Base-by-base conservation (phyloP, 2,329 filamentous ascomycete species). In the Nemania sp. region DNA sequence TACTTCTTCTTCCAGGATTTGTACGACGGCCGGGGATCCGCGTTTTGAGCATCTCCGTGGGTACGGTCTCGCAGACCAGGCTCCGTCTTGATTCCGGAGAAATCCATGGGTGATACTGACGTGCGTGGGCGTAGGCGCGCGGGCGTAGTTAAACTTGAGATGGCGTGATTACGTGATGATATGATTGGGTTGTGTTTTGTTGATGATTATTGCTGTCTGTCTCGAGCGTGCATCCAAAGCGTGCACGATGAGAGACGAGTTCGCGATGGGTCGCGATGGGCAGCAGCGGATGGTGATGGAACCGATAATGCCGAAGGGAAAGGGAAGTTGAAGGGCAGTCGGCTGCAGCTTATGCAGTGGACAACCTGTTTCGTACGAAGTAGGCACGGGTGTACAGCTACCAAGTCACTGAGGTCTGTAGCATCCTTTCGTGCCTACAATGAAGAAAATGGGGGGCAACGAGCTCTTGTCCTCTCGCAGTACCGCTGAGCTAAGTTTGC, bases 1-100 rank as follows among this genome's bases (percentile, higher is more conserved):
- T 96, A 99, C 81, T 99, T 99, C 79, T 97, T 96, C 84, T 91
- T 92, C 82, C 83, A 89, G 46, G 86, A 89, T 72, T 86, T 88
- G 75, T 88, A 86, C 3, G 79, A 83, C 70, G 77, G 80, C 75
- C 79, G 83, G 57, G 74, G 71, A 68, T 81, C 79, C 59, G 68
- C 71, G 71, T 73, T 74, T 35, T 69, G 69, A 20, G 67, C 64
- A 55, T 76, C 74, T 9, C 71, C 73, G 40, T 70, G 70, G 29
- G 73, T 68, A 47, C 72, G 69, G 46, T 80, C 79, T 52, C 67
- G 66, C 11, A 66, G 52, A 51, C 69, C 69, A 20, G 65, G 69
- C 59, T 74, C 72, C 17, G 65, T 59, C 50, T 72, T 74, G 61
- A 72, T 65, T 11, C 67, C 56, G 29, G 51, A 40, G 57, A 48